Percentiles rank a stretch among this genome's conserved stretches.
Conservation (phyloP, 2,329 filamentous ascomycete genomes). For the Xylaria sp. region DNA sequence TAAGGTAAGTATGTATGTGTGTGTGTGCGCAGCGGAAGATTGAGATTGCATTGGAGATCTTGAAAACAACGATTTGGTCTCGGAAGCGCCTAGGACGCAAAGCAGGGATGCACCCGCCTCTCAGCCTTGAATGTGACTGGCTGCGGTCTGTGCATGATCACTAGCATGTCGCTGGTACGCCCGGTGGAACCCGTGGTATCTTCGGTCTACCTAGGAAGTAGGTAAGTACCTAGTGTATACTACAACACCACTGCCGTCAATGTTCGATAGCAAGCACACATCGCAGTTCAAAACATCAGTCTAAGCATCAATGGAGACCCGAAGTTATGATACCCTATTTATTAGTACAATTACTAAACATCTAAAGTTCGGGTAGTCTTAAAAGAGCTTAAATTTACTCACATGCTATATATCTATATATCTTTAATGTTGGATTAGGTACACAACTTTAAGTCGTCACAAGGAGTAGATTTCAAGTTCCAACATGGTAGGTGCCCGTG, state of each 20-base stretch:
- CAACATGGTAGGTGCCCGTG: background rate
- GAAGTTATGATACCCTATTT: background rate
- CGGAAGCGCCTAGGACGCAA: conserved; percentile 29
- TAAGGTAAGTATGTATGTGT: conserved; percentile 10
- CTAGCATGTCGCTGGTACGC: conserved; percentile 20
- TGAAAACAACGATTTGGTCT: conserved; percentile 36
- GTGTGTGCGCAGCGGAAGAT: conserved; percentile 40
- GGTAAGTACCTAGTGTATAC: background rate
- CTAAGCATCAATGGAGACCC: background rate
- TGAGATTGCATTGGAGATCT: conserved; percentile 47
- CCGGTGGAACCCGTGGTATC: background rate
- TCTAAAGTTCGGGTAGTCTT: background rate
- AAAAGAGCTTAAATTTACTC: background rate
- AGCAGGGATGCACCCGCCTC: conserved; percentile 19
- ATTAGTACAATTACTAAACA: background rate
- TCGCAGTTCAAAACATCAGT: background rate
- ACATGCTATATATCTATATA: background rate
- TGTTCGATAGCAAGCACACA: background rate
- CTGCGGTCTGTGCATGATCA: conserved; percentile 27
- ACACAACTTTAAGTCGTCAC: background rate
- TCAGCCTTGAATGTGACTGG: conserved; percentile 33
- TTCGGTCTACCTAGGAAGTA: background rate
- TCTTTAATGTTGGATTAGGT: background rate
- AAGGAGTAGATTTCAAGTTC: background rate
- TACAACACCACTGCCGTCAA: background rate